These are phyloP conservation scores for Citrus inodora DNA, from an alignment of 345 rosid species.

Conservation along the genomic window DNA sequence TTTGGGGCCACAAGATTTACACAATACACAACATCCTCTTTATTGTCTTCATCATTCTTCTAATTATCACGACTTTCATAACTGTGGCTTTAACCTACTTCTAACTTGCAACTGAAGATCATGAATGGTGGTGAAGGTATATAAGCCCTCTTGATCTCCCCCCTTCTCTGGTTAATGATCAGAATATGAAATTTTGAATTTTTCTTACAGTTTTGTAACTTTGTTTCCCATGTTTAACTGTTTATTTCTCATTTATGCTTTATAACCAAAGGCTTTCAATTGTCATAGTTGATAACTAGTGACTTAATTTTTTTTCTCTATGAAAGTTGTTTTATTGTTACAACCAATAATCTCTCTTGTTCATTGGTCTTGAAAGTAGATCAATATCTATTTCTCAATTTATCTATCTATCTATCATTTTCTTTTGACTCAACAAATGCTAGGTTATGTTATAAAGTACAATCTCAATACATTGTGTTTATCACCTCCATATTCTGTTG, in stretches of 20 bases:
- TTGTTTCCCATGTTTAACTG: too few species aligned
- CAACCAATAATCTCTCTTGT: too few species aligned
- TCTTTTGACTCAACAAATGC: too few species aligned
- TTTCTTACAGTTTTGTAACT: background rate
- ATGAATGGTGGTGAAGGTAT: conserved; percentile 64
- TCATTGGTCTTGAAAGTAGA: too few species aligned
- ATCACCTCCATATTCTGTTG: too few species aligned
- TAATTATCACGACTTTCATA: conserved; percentile 49
- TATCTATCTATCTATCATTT: too few species aligned
- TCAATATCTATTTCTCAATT: too few species aligned
- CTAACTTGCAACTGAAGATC: conserved; percentile 55
- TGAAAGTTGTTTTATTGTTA: too few species aligned
- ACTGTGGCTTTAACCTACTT: conserved; percentile 55
- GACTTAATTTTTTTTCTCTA: too few species aligned
- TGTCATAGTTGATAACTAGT: too few species aligned
- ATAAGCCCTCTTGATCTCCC: background rate
- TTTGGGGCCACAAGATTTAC: conserved; percentile 59
- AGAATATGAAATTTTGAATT: background rate
- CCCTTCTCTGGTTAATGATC: background rate
- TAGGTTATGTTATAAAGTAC: too few species aligned
- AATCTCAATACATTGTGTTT: too few species aligned
- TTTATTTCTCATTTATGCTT: background rate
- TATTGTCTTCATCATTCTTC: conserved; percentile 51
- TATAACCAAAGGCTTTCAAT: background rate
- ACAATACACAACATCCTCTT: conserved; percentile 53